phyloP scores from a whole-genome alignment of 2,329 filamentous ascomycete genomes.

The Ophiostoma triangulosporum region DNA sequence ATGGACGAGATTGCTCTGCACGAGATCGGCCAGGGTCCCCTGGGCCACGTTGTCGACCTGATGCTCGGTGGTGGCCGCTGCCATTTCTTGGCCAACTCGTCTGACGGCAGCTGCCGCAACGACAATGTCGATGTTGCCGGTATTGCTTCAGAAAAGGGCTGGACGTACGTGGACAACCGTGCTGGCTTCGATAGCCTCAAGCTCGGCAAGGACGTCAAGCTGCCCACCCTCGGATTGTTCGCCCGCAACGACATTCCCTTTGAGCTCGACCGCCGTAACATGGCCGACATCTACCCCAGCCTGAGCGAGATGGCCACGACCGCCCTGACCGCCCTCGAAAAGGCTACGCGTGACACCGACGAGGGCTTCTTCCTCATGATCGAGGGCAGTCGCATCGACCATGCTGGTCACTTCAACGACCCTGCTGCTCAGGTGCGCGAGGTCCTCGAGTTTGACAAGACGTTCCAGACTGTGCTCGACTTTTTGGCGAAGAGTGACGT shows the following conservation, averaged over 20 bases:
- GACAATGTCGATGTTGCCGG: conserved; percentile 66
- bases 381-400: conserved; percentile 90
- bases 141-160: conserved; percentile 62
- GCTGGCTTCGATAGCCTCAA: conserved; percentile 63
- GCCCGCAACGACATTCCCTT: conserved; percentile 76
- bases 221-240: conserved; percentile 79
- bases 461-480: conserved; percentile 70
- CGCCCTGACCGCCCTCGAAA: conserved; percentile 64
- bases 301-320: conserved; percentile 82
- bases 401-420: conserved; percentile 79
- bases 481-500: conserved; percentile 65
- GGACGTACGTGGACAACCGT: conserved; percentile 62
- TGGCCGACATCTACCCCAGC: conserved; percentile 71
- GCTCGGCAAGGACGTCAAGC: conserved; percentile 50
- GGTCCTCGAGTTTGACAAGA: conserved; percentile 85
- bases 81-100: conserved; percentile 78
- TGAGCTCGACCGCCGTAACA: conserved; percentile 75
- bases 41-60: conserved; percentile 79
- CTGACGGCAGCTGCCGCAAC: conserved; percentile 63
- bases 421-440: conserved; percentile 77
- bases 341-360: conserved; percentile 69
- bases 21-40: conserved; percentile 73
- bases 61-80: conserved; percentile 89
- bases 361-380: conserved; percentile 99
- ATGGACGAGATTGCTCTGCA: conserved; percentile 88